phyloP scores from a whole-genome alignment of 2,329 filamentous ascomycete genomes.

The Coniochaeta sp. region DNA sequence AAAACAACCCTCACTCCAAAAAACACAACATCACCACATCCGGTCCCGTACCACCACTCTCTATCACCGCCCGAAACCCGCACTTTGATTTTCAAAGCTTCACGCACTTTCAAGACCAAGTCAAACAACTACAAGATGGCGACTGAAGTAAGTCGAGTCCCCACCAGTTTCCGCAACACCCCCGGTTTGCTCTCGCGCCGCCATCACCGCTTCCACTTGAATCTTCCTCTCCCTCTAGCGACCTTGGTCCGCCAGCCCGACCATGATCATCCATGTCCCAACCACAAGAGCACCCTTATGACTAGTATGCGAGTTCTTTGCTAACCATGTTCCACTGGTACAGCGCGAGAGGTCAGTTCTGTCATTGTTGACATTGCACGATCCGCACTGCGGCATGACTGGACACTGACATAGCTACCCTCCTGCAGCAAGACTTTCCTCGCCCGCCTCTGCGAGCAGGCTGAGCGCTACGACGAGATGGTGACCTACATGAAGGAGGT shows the following conservation, averaged over 20 bases:
- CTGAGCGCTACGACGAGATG: slow-evolving; percentile 99
- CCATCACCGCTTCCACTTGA: neutral
- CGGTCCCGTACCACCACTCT: neutral
- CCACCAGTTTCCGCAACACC: neutral
- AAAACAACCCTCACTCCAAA: neutral
- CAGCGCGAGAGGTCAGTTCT: slow-evolving; percentile 2
- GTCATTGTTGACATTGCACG: slow-evolving; percentile 1
- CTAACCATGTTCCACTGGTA: neutral
- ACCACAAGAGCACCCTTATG: neutral
- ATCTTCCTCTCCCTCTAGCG: neutral
- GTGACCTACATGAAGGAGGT: slow-evolving; percentile 99
- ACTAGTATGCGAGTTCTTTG: neutral
- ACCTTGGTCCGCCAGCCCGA: neutral
- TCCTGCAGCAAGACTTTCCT: slow-evolving; percentile 92
- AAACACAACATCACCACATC: slow-evolving; percentile 2
- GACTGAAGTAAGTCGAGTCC: slow-evolving; percentile 2
- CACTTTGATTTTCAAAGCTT: neutral
- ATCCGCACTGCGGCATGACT: neutral
- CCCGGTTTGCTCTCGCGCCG: neutral
- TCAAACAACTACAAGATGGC: slow-evolving; percentile 1
- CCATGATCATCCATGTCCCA: neutral
- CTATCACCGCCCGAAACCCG: neutral
- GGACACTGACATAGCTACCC: slow-evolving; percentile 22
- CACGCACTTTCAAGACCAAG: neutral
- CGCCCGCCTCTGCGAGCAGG: slow-evolving; percentile 99